Evolutionary conservation across 345 rosid species (phyloP), one percentile per base, ranked within the genome.

Genomic region (Cardiospermum halicacabum): DNA sequence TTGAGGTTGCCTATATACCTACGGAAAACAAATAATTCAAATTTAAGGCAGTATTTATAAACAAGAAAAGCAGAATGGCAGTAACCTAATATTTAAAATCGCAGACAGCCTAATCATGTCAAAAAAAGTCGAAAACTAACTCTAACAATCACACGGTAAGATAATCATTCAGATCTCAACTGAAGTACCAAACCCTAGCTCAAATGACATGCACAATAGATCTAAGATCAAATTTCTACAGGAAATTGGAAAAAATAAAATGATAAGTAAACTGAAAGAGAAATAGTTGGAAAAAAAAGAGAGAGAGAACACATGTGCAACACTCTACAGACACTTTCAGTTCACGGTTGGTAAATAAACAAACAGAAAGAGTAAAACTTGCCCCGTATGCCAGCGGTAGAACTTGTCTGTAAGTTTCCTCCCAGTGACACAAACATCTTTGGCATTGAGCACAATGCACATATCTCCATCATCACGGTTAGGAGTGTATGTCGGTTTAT

Each of bases 391-490:
- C 92, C 96, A 84, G 76, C 71, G 78, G 68, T 95, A 95, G 71
- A 91, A 74, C 74, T 95, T 95, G 77, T 95, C 85, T 0, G 93
- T 95, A 77, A 95, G 80, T 75, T 95, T 95, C 75, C 96, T 84
- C 64, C 97, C 99, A 0, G 97, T 91, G 62, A 94, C 83, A 66
- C 82, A 69, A 1, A 95, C 69, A 64, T 91, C 93, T 78, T 84
- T 95, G n/a, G 97, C 97, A 84, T 95, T 91, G 69, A 94, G 81
- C 77, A 94, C 99, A 65, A 94, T 73, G 74, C 97, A 95, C 86
- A 91, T 85, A 72, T 95, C 99, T 10, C 96, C 97, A 74, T 91
- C 96, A 42, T 95, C 97, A 37, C 88, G 89, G 80, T 95, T 73
- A 31, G 97, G 92, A 48, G 96, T 69, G 30, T 89, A 91, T 12